A percentile compares a stretch with the other conserved stretches of the same genome.
These are phyloP conservation scores for Apodospora peruviana DNA, from an alignment of 495 filamentous ascomycete species.

Conservation along the genomic window DNA sequence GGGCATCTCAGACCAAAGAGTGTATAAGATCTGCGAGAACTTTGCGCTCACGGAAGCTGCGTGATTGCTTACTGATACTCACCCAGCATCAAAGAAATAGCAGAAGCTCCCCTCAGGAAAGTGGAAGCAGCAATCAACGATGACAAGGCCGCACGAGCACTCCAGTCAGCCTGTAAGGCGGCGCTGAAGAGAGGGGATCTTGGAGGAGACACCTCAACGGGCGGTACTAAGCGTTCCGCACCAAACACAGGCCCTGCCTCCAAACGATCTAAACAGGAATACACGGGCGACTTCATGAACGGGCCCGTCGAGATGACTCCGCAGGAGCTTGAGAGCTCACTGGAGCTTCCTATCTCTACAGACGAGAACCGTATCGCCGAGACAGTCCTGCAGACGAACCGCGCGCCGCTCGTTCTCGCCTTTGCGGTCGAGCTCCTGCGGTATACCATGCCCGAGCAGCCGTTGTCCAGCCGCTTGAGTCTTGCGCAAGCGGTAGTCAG, in stretches of 20 bases:
- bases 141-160: constrained; percentile 63
- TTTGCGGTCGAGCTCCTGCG: constrained; percentile 69
- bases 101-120: constrained; percentile 48
- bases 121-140: constrained; percentile 61
- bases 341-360: constrained; percentile 52
- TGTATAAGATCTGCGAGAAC: no score
- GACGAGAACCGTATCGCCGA: constrained; percentile 55
- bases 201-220: constrained; percentile 12
- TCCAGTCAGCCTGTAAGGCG: constrained; percentile 65
- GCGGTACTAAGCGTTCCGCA: constrained; percentile 29
- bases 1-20: no score
- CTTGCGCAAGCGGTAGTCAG: constrained; percentile 75
- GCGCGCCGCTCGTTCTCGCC: constrained; percentile 74
- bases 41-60: no score
- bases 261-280: constrained; percentile 44
- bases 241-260: constrained; percentile 13
- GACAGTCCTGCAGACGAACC: constrained; percentile 63
- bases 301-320: constrained; percentile 45
- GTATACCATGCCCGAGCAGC: constrained; percentile 78
- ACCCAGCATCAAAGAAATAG: constrained; percentile 54
- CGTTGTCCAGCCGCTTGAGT: constrained; percentile 72
- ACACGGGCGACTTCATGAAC: constrained; percentile 24
- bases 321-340: constrained; percentile 57
- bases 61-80: no score
- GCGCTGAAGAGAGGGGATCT: constrained; percentile 37